A percentile compares a stretch with the other conserved stretches of the same genome.
These are phyloP conservation scores for Tinospora cordifolia DNA, from an alignment of 164 flowering plant species.

Conservation along the genomic window DNA sequence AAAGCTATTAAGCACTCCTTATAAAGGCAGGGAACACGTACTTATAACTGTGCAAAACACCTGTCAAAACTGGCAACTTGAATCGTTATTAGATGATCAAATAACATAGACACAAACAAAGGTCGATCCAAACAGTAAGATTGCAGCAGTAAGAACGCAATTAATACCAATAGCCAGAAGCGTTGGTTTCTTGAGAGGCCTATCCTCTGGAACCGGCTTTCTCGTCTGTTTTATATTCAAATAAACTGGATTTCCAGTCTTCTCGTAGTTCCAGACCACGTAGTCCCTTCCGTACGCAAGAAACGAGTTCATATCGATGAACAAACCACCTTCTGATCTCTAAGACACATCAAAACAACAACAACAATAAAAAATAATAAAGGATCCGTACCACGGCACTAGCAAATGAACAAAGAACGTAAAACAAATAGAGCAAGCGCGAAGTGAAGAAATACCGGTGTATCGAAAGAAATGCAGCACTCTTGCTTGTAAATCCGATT, in stretches of 20 bases:
- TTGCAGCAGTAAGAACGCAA: neutral
- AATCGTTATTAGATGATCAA: no score
- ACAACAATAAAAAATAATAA: neutral
- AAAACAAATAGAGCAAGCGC: neutral
- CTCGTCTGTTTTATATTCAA: constrained; percentile 67
- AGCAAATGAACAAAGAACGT: neutral
- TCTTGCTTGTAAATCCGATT: constrained; percentile 94
- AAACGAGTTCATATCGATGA: constrained; percentile 74
- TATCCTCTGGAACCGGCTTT: constrained; percentile 66
- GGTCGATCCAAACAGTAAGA: neutral
- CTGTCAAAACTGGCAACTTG: no score
- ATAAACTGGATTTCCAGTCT: constrained; percentile 85
- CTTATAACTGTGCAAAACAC: no score
- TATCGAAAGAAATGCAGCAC: constrained; percentile 85
- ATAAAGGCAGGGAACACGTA: no score
- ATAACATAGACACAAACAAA: neutral
- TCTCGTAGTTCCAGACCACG: constrained; percentile 80
- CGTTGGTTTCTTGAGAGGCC: constrained; percentile 90
- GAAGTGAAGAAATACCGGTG: constrained; percentile 51
- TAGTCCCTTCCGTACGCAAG: constrained; percentile 82
- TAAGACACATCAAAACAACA: constrained; percentile 26
- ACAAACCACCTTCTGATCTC: constrained; percentile 91
- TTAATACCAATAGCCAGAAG: constrained; percentile 76
- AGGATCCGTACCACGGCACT: neutral
- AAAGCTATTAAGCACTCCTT: no score